Evolutionary conservation across 352 stramenopile species (phyloP).

Genomic region (Globisporangium parvum): DNA sequence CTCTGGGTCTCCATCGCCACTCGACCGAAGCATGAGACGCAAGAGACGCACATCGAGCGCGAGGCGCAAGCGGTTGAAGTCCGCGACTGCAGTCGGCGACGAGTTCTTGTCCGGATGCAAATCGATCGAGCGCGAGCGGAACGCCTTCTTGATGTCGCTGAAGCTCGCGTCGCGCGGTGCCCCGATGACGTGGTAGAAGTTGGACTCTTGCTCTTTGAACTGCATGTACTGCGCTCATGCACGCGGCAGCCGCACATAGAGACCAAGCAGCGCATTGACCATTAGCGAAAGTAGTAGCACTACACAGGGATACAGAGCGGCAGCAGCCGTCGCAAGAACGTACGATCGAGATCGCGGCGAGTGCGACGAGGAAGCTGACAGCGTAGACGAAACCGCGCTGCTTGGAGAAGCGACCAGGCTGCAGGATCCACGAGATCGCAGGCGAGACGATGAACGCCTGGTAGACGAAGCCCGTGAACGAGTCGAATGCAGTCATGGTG

Average conservation of each 20-base stretch:
- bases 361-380: constrained; percentile 89
- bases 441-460: constrained; percentile 82
- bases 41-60: constrained; percentile 87
- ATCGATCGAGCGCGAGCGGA: constrained; percentile 92
- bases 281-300: background rate
- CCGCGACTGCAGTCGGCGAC: constrained; percentile 82
- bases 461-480: constrained; percentile 59
- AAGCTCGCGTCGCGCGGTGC: constrained; percentile 86
- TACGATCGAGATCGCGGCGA: constrained; percentile 92
- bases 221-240: constrained; percentile 49
- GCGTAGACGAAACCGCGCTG: constrained; percentile 92
- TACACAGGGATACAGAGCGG: background rate
- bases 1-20: background rate
- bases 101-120: constrained; percentile 97
- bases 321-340: background rate
- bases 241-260: background rate
- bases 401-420: constrained; percentile 90
- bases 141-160: constrained; percentile 96
- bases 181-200: constrained; percentile 93
- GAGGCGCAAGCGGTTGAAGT: constrained; percentile 93
- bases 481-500: constrained; percentile 29
- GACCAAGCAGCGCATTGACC: background rate
- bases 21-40: background rate
- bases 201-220: constrained; percentile 86
- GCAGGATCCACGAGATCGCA: constrained; percentile 94